phyloP scores from a whole-genome alignment of 1,284 basidiomycete genomes.

The Papiliotrema terrestris region DNA sequence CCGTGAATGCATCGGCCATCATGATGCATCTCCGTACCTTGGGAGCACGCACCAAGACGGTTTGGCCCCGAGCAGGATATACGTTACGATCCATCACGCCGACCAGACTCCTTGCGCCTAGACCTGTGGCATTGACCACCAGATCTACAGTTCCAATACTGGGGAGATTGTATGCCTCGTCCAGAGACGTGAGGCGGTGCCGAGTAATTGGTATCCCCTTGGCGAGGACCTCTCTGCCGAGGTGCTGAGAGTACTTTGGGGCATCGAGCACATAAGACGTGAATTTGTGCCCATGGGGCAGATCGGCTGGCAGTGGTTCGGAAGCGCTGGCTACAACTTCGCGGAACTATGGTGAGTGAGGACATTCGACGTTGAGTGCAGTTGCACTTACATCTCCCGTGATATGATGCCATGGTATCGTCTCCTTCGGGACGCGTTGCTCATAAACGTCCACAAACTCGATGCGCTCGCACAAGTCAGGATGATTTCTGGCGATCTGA shows the following conservation, averaged over 20 bases:
- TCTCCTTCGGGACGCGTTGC: not conserved
- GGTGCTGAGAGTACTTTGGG: slow-evolving; percentile 42
- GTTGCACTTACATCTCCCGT: not conserved
- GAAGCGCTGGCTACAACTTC: slow-evolving; percentile 6
- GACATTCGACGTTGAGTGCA: not conserved
- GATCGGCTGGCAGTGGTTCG: slow-evolving; percentile 19
- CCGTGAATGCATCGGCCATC: slow-evolving; percentile 7
- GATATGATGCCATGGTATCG: not conserved
- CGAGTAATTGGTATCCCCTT: slow-evolving; percentile 41
- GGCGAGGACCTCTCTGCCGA: slow-evolving; percentile 31
- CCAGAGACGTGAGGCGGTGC: slow-evolving; percentile 36
- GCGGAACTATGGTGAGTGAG: slow-evolving; percentile 8
- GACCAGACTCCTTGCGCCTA: slow-evolving; percentile 37
- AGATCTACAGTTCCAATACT: slow-evolving; percentile 31
- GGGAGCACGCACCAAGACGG: slow-evolving; percentile 39
- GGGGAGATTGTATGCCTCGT: slow-evolving; percentile 43
- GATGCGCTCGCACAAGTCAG: slow-evolving; percentile 49
- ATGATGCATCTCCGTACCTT: slow-evolving; percentile 25
- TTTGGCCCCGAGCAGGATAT: slow-evolving; percentile 45
- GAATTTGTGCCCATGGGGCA: slow-evolving; percentile 16
- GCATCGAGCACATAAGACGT: slow-evolving; percentile 45
- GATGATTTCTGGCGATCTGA: slow-evolving; percentile 54
- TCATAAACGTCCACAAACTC: not conserved
- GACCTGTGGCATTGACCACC: slow-evolving; percentile 52
- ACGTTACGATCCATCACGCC: slow-evolving; percentile 43